Evolutionary conservation across 2,329 filamentous ascomycete species (phyloP).

Genomic region (Biscogniauxia mediterranea): DNA sequence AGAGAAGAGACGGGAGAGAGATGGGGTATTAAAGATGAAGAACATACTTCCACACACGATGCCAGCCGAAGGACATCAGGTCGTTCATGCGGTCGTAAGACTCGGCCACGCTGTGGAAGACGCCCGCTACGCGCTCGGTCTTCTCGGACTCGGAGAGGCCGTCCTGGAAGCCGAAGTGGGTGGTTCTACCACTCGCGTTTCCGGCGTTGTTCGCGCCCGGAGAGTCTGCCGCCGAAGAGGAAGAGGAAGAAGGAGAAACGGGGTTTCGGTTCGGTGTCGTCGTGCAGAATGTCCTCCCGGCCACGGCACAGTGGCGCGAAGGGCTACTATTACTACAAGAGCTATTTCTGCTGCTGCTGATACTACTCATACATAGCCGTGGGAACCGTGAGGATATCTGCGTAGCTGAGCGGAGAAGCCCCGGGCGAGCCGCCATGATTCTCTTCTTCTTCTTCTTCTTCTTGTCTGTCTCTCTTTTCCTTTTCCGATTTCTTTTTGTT

Average conservation of each 20-base stretch:
- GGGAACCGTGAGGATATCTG: conserved; percentile 16
- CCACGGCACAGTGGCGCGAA: conserved; percentile 3
- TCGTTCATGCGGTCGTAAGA: conserved; percentile 99
- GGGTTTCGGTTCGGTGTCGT: conserved; percentile 20
- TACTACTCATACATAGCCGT: not conserved
- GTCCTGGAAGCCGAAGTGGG: conserved; percentile 83
- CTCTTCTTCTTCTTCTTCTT: not conserved
- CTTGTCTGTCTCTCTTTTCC: not conserved
- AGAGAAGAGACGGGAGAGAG: conserved; percentile 1
- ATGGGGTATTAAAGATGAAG: not conserved
- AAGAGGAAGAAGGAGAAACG: conserved; percentile 10
- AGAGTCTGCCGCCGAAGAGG: conserved; percentile 11
- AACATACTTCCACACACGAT: conserved; percentile 83
- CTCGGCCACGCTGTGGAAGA: conserved; percentile 92
- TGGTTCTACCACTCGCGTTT: conserved; percentile 53
- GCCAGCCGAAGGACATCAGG: conserved; percentile 96
- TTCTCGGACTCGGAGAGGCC: conserved; percentile 81
- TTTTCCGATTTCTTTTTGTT: not conserved
- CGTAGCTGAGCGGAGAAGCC: conserved; percentile 22
- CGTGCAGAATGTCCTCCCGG: conserved; percentile 23
- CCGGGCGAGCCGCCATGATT: conserved; percentile 30
- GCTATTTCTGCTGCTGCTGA: not conserved
- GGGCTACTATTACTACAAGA: conserved; percentile 7
- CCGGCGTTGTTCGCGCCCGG: conserved; percentile 17
- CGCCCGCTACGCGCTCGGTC: conserved; percentile 67